Percentiles rank a stretch among this genome's conserved stretches.
These are phyloP conservation scores for Trametes punicea DNA, from an alignment of 768 basidiomycete species.

Conservation along the genomic window DNA sequence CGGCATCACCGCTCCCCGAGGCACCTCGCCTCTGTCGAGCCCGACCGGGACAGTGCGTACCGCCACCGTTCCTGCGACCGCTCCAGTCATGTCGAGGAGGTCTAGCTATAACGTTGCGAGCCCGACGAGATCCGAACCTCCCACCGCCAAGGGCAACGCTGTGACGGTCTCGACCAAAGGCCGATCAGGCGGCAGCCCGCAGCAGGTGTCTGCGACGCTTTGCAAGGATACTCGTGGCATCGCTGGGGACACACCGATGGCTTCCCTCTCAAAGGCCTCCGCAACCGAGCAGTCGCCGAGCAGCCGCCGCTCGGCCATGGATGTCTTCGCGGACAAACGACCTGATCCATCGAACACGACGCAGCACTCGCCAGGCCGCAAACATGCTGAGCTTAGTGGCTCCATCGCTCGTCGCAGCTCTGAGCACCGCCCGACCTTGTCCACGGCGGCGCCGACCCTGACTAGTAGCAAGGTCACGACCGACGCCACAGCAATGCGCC, in stretches of 20 bases:
- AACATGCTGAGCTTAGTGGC: conserved; percentile 53
- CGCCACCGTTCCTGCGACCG: conserved; percentile 14
- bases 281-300: conserved; percentile 42
- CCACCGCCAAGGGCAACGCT: conserved; percentile 17
- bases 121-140: conserved; percentile 23
- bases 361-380: conserved; percentile 52
- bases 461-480: conserved; percentile 38
- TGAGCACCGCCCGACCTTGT: conserved; percentile 45
- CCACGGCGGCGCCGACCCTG: conserved; percentile 33
- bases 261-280: conserved; percentile 39
- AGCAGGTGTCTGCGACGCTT: conserved; percentile 40
- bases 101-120: conserved; percentile 23
- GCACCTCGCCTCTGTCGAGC: conserved; percentile 17
- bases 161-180: conserved; percentile 41
- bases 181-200: conserved; percentile 54
- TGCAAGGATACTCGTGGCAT: conserved; percentile 39
- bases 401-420: conserved; percentile 45
- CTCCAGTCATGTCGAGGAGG: conserved; percentile 26
- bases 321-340: conserved; percentile 42
- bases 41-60: conserved; percentile 19
- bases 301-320: conserved; percentile 47
- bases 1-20: conserved; percentile 37
- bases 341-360: conserved; percentile 53
- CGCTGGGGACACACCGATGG: conserved; percentile 38
- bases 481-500: conserved; percentile 28